phyloP scores from a whole-genome alignment of 1,284 basidiomycete species.

The Macrocystidia cucumis region DNA sequence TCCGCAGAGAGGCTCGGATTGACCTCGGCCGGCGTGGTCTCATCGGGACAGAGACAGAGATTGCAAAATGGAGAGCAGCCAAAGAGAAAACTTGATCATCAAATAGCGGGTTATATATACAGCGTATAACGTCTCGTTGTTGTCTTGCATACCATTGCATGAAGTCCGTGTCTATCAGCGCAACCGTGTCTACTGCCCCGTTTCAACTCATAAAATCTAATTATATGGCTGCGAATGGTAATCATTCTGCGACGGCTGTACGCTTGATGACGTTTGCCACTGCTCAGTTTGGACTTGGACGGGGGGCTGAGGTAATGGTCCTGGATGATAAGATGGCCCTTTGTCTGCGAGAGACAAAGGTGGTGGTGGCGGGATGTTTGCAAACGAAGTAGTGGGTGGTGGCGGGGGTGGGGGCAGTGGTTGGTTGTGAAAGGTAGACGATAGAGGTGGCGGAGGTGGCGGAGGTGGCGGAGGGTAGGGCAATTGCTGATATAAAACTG shows the following conservation, averaged over 20 bases:
- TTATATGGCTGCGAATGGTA: too few relatives aligned
- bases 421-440: not conserved
- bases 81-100: conserved; percentile 11
- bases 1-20: conserved; percentile 67
- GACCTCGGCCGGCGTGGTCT: conserved; percentile 70
- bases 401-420: conserved; percentile 15
- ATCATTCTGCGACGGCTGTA: too few relatives aligned
- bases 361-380: conserved; percentile 15
- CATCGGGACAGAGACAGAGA: conserved; percentile 78
- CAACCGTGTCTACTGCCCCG: too few relatives aligned
- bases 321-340: conserved; percentile 28
- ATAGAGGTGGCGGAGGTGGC: conserved; percentile 13
- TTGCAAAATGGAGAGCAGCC: conserved; percentile 68
- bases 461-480: conserved; percentile 19
- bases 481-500: conserved; percentile 15
- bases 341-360: conserved; percentile 15
- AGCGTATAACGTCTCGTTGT: too few relatives aligned
- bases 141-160: too few relatives aligned
- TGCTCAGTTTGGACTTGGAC: too few relatives aligned
- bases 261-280: too few relatives aligned
- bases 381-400: conserved; percentile 14
- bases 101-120: too few relatives aligned
- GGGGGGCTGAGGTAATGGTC: conserved; percentile 34
- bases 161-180: too few relatives aligned
- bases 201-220: too few relatives aligned